Base-by-base conservation (phyloP, 2,329 filamentous ascomycete species). In the Hymenoscyphus fraxineus region DNA sequence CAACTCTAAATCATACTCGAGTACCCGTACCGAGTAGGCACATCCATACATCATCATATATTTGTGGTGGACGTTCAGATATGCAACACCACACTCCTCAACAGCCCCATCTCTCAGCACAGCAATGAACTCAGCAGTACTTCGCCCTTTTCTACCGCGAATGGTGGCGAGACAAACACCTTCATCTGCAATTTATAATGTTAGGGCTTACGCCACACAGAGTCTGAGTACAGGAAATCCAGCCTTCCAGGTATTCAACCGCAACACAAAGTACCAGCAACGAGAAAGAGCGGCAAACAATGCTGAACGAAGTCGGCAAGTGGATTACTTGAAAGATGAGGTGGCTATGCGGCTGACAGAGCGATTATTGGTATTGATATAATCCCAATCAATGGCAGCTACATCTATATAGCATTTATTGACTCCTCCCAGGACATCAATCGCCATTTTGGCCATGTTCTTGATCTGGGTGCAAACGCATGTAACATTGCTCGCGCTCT, bases 271-370 rank as follows among this genome's bases (percentile, higher is more conserved):
- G 82, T 93, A 91, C 82, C 80, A 95, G 59, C 95, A 99, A 76
- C 96, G 92, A 77, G 93, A 98, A 77, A 86, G 94, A 67, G 90
- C 93, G 0, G 93, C 91, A 0, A 76, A 81, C 57, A 82, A 94
- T 74, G 80, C 84, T 10, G 85, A 91, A 68, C 78, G 83, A 68
- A 93, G 93, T 75, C 85, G 94, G 16, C 85, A 91, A 72, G 89
- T 92, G 31, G 95, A 98, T 79, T 98, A 98, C 75, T 81, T 99
- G 63, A 93, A 93, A 76, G 93, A 98, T 75, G 94, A 98, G 76
- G 90, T 97, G 4, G 95, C 95, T 60, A 82, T 83, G 57, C 86
- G 95, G 59, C 80, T 99, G 32, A 92, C 91, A 72, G 94, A 98
- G 72, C 85, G 95, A 58, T 81, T 99, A 59, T 82, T 98, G 70